Percentiles rank a stretch among this genome's conserved stretches.
Evolutionary conservation across 805 yeast genomes (phyloP).

Genomic region (Lipomyces anomalus): DNA sequence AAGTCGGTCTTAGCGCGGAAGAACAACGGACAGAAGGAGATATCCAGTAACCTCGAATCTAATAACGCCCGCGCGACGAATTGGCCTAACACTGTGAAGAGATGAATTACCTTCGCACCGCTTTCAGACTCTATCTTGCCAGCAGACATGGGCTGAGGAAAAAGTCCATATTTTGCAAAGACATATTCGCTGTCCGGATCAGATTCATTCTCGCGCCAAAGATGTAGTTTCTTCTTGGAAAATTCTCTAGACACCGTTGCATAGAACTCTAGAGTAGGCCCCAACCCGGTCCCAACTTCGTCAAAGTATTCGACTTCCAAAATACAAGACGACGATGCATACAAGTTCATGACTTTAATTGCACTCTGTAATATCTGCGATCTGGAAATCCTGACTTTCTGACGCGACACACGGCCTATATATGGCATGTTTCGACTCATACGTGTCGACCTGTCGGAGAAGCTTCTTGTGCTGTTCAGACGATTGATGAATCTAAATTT

Average conservation of each 20-base stretch:
- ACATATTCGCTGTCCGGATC: conserved; percentile 35
- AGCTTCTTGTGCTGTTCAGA: conserved; percentile 49
- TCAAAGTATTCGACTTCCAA: conserved; percentile 82
- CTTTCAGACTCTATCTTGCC: conserved; percentile 31
- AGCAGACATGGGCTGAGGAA: conserved; percentile 56
- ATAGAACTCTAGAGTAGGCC: conserved; percentile 93
- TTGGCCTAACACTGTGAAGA: conserved; percentile 67
- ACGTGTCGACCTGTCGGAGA: conserved; percentile 3
- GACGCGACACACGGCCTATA: conserved; percentile 71
- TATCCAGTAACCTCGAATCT: conserved; percentile 84
- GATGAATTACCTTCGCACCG: conserved; percentile 41
- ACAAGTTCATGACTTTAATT: conserved; percentile 63
- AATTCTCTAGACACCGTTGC: conserved; percentile 75
- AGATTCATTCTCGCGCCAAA: conserved; percentile 59
- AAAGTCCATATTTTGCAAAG: conserved; percentile 49
- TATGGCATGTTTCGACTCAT: conserved; percentile 32
- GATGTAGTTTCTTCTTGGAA: conserved; percentile 45
- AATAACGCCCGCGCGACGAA: conserved; percentile 81
- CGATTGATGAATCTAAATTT: conserved; percentile 72
- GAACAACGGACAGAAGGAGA: conserved; percentile 66
- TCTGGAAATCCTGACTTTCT: conserved; percentile 73
- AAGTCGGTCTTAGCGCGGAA: conserved; percentile 41
- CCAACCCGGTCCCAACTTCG: conserved; percentile 94
- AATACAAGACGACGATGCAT: conserved; percentile 74
- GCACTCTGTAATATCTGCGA: conserved; percentile 68